Evolutionary conservation across 257 asterid genomes (phyloP).

Genomic region (Solanum corneliomulleri): DNA sequence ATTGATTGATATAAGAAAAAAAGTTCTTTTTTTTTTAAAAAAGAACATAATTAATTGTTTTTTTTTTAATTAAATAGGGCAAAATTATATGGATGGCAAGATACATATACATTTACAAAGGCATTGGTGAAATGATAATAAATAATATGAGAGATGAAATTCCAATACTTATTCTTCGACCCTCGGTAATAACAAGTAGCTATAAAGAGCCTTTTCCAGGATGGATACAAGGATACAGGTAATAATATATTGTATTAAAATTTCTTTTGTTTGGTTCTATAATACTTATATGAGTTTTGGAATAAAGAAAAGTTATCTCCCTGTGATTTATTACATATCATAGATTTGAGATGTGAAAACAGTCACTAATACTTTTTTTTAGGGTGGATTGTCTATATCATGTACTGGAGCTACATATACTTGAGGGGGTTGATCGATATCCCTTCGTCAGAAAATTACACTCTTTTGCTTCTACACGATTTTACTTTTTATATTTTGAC

Average conservation of each 20-base stretch:
- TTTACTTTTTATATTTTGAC: too few relatives aligned
- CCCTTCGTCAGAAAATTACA: too few relatives aligned
- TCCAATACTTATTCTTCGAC: slow-evolving; percentile 36
- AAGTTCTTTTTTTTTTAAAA: too few relatives aligned
- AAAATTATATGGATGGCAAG: slow-evolving; percentile 23
- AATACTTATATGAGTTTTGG: neutral
- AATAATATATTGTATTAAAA: neutral
- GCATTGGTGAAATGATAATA: slow-evolving; percentile 45
- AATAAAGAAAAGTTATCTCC: too few relatives aligned
- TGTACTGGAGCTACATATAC: neutral
- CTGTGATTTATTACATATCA: too few relatives aligned
- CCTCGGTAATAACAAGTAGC: slow-evolving; percentile 29
- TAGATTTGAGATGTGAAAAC: neutral
- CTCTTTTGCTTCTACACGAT: neutral
- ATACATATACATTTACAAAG: slow-evolving; percentile 33
- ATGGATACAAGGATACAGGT: slow-evolving; percentile 60
- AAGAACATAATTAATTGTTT: neutral
- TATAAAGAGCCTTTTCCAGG: slow-evolving; percentile 36
- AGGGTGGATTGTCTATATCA: neutral
- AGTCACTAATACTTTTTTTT: neutral
- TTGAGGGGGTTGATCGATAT: neutral
- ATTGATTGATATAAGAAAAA: too few relatives aligned
- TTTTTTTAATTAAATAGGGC: slow-evolving; percentile 11
- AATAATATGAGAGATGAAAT: slow-evolving; percentile 30
- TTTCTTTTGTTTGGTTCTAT: neutral